A percentile compares a stretch with the other conserved stretches of the same genome.
These are phyloP conservation scores for Teratosphaeria pseudoeucalypti DNA, from an alignment of 2,329 filamentous ascomycete genomes.

Conservation along the genomic window DNA sequence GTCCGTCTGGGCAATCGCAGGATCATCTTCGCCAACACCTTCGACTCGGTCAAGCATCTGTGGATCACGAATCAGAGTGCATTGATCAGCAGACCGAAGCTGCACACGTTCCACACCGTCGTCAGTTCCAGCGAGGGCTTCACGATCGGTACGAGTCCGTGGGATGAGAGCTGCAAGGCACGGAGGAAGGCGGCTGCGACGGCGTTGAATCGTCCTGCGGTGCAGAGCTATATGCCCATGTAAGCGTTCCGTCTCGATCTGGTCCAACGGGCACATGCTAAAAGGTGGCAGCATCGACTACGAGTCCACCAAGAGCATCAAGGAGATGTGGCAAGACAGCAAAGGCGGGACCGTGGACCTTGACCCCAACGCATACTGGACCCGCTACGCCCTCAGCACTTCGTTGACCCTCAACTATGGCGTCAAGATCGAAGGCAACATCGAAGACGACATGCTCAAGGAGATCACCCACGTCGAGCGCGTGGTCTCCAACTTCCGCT, in stretches of 20 bases:
- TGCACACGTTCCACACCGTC: constrained; percentile 74
- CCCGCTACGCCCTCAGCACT: constrained; percentile 66
- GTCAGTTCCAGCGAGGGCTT: constrained; percentile 68
- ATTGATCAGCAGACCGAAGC: constrained; percentile 64
- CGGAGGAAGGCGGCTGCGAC: constrained; percentile 70
- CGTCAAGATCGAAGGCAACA: constrained; percentile 60
- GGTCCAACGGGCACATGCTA: background rate
- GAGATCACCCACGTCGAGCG: constrained; percentile 70
- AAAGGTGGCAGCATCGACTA: constrained; percentile 49
- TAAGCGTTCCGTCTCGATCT: background rate
- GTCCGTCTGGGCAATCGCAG: constrained; percentile 56
- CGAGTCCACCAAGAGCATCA: constrained; percentile 61
- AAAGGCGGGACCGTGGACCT: constrained; percentile 52
- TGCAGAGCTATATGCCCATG: constrained; percentile 72
- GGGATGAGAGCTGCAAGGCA: constrained; percentile 70
- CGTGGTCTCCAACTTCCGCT: constrained; percentile 64
- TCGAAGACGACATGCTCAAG: constrained; percentile 55
- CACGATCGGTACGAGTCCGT: constrained; percentile 74
- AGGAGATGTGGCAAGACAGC: constrained; percentile 58
- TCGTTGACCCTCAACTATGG: constrained; percentile 72
- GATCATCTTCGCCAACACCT: constrained; percentile 69
- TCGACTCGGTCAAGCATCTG: constrained; percentile 60
- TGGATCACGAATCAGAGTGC: constrained; percentile 73
- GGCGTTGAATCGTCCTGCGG: constrained; percentile 63
- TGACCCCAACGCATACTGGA: constrained; percentile 63